Conservation (phyloP, 2,329 filamentous ascomycete genomes). For the Beauveria sp. region DNA sequence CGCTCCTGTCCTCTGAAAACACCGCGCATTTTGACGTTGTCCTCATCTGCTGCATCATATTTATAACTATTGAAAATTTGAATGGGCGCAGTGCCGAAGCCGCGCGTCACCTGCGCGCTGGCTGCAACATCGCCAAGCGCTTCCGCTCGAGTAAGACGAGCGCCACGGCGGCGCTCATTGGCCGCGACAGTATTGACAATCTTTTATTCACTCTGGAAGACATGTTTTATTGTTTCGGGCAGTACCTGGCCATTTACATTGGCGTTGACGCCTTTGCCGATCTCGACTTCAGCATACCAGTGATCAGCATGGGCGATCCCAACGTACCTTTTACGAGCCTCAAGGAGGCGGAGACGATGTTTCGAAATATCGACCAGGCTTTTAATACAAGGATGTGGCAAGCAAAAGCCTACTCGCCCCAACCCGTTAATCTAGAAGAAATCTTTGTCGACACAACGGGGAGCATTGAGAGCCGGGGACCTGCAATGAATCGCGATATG, state of each 20-base stretch:
- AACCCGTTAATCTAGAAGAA: not conserved
- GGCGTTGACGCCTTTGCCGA: conserved; percentile 15
- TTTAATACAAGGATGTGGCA: not conserved
- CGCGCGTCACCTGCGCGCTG: conserved; percentile 17
- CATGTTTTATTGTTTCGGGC: conserved; percentile 15
- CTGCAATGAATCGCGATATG: not conserved
- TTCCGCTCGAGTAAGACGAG: not conserved
- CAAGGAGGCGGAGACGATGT: conserved; percentile 13
- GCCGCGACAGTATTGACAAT: not conserved
- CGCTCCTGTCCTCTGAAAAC: conserved; percentile 14
- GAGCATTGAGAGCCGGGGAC: not conserved
- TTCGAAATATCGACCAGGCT: not conserved
- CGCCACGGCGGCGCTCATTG: not conserved
- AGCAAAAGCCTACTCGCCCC: conserved; percentile 9
- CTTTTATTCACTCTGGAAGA: not conserved
- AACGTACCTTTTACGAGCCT: conserved; percentile 7
- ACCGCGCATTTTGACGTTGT: conserved; percentile 13
- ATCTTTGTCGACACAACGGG: not conserved
- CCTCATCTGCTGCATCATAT: conserved; percentile 18
- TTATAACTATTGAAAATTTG: conserved; percentile 19
- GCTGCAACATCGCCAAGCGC: conserved; percentile 12
- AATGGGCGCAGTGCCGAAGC: conserved; percentile 17
- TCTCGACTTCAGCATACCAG: conserved; percentile 5
- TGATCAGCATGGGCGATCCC: conserved; percentile 1
- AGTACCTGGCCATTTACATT: conserved; percentile 14